Evolutionary conservation across 768 basidiomycete species (phyloP), one percentile per base, ranked within the genome.

Genomic region (Russula dissimulans): DNA sequence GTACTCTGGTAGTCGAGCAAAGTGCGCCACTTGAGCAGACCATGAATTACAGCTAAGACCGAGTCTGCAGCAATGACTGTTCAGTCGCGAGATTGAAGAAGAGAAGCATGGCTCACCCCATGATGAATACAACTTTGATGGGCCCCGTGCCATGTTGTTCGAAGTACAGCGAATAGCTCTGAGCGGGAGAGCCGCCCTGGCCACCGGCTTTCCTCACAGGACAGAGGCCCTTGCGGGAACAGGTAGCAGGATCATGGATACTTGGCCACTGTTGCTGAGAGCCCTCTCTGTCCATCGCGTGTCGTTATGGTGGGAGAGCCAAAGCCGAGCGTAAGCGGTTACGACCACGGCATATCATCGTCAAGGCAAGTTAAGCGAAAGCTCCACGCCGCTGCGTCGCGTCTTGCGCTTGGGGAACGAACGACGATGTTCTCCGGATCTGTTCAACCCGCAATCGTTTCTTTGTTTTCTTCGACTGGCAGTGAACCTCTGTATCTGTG

Each of bases 111-210:
- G 55, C 67, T 57, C 49, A 75, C 80, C 91, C 90, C 88, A 89
- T 90, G 65, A 93, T 83, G 65, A 90, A 81, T 1, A 91, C 67
- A 17, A 91, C 70, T 67, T 88, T 89, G 61, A 78, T 75, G 10
- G 78, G 77, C 0, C 85, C 85, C 4, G 64, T 72, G 4, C 89
- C 91, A 70, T 93, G 91, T 43, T 84, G 79, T 69, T 91, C 88
- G 63, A 79, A 91, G 71, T 91, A 93, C 2, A 91, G 74, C 0
- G 86, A 87, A 67, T 89, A 88, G 53, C 80, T 84, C 67, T 87
- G 81, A 3, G 84, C 61, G 0, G 78, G 70, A 53, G 77, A 72
- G 22, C 22, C 34, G 10, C 3, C 71, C 71, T 26, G 74, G 15
- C 75, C 71, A 32, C 76, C 76, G 5, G 83, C 72, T 32, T 75